A percentile compares a stretch with the other conserved stretches of the same genome.
Evolutionary conservation across 1,139 yeast species (phyloP).

Genomic region (Candida anutae): DNA sequence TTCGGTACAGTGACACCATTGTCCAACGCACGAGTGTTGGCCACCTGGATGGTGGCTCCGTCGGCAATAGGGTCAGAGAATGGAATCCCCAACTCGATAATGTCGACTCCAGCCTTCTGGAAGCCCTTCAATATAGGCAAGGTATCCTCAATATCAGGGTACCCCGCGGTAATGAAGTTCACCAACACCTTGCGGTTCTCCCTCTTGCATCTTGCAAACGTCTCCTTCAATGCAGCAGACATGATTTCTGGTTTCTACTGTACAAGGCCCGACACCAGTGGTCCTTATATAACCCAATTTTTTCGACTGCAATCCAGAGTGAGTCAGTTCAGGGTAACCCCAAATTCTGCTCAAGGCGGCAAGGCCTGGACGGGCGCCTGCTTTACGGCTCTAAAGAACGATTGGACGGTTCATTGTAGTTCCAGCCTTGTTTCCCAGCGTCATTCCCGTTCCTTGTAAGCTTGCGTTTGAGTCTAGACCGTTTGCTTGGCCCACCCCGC

Average conservation of each 20-base stretch:
- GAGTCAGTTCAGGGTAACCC: conserved; percentile 17
- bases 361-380: too few species aligned
- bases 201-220: conserved; percentile 61
- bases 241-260: conserved; percentile 20
- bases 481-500: too few species aligned
- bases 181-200: conserved; percentile 84
- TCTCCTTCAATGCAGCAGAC: conserved; percentile 63
- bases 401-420: neutral
- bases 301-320: conserved; percentile 1
- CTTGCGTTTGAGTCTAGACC: neutral
- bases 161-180: conserved; percentile 92
- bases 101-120: conserved; percentile 93
- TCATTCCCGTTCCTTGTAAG: neutral
- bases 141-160: conserved; percentile 82
- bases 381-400: neutral
- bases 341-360: too few species aligned
- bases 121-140: conserved; percentile 78
- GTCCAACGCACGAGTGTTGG: conserved; percentile 69
- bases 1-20: conserved; percentile 71
- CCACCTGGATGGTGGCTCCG: conserved; percentile 91
- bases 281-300: neutral
- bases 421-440: neutral
- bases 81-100: conserved; percentile 92
- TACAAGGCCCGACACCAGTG: neutral
- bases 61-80: conserved; percentile 99